Evolutionary conservation across 1,284 basidiomycete species (phyloP), one percentile per base, ranked within the genome.

Genomic region (Moniliella sp.): DNA sequence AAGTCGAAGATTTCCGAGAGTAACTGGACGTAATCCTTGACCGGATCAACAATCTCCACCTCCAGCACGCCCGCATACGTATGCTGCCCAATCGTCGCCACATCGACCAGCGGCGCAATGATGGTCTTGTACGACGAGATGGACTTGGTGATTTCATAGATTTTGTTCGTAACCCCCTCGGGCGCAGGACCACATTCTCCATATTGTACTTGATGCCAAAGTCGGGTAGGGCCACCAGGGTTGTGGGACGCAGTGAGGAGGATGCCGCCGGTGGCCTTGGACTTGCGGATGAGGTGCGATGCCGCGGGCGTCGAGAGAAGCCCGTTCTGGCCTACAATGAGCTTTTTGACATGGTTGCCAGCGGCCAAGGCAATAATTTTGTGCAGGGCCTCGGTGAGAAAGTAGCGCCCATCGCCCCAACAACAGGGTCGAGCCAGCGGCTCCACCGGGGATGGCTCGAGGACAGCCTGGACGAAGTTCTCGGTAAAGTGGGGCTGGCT

Each of bases 121-220:
- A 91, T 72, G 55, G 76, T 62, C 65, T 81, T 82, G 73, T 94
- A 97, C 36, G 67, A 71, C 40, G 68, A 64, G 62, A 97, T 81
- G 25, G 71, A 71, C 69, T 81, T 86, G 37, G 83, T 84, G 62
- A 75, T 75, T 58, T 82, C 78, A 62, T 72, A 91, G 50, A 97
- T 94, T 65, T 75, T 76, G 67, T 97, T 70, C 13, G 88, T 97
- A 36, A 97, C 77, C 45, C 68, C 72, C 65, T 97, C 88, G 2
- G 88, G 84, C 5, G 88, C 88, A 15, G 88, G 88, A 0, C 88
- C 91, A 43, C 88, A 54, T 97, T 97, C 28, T 76, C 75, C 36
- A 84, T 76, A 66, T 97, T 97, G 69, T 91, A 94, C 67, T 97
- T 97, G 73, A 97, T 93, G 40, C 88, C 88, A 62, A 97, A 97